Evolutionary conservation across 768 basidiomycete genomes (phyloP), one percentile per base, ranked within the genome.

Genomic region (Lentinula guzmanii): DNA sequence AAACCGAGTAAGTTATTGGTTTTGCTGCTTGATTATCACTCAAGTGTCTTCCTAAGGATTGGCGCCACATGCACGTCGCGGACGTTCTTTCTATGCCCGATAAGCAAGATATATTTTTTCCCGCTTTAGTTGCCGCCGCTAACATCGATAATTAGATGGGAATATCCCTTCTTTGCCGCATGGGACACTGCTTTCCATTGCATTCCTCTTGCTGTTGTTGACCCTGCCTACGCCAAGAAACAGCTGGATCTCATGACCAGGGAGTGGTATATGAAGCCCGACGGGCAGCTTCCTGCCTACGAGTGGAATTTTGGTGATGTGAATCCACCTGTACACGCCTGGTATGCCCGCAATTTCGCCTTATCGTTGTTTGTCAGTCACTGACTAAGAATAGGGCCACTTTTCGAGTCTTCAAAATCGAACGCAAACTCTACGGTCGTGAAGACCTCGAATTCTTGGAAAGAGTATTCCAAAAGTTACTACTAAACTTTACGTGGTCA

Each of bases 131-230:
- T 42, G 42, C 46, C 46, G 21, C 58, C 41, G 48, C 16, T 55
- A 56, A 52, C 65, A 54, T 63, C 58, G 41, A 53, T 52, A 4
- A 35, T 24, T 57, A 91, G 89, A 72, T 92, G 97, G 97, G 97
- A 99, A 75, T 98, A 98, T 71, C 97, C 97, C 0, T 98, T 97
- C 82, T 98, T 99, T 69, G 95, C 96, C 0, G 95, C 95, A 54
- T 96, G 93, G 93, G 93, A 96, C 71, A 94, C 90, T 0, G 97
- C 97, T n/a, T 99, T 99, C 80, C 97, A 99, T 70, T 98, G 96
- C 69, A 94, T 99, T 65, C 97, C 97, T 0, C 83, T 99, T 13
- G 97, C 97, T 10, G 85, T 98, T 64, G 91, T 99, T 34, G 97
- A 99, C 70, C 89, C 97, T 1, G 79, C 86, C 0, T 98, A 97